Conservation (phyloP, 257 asterid genomes). For the Thymus mandschuricus region DNA sequence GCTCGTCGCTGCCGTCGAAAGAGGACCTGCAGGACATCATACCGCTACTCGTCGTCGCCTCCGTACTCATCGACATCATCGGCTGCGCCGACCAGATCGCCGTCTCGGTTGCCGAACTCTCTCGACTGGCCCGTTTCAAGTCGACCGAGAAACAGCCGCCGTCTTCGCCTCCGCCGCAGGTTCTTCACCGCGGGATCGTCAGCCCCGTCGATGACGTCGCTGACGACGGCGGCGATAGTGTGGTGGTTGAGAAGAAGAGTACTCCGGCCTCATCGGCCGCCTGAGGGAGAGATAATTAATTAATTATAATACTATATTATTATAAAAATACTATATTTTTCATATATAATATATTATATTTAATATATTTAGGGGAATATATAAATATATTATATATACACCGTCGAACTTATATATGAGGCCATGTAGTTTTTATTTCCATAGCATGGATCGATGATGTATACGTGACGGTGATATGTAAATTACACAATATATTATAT, state of each 20-base stretch:
- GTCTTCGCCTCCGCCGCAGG: constrained; percentile 8
- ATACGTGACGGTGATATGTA: constrained; percentile 35
- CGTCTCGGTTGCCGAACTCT: constrained; percentile 46
- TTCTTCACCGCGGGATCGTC: constrained; percentile 60
- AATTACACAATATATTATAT: neutral
- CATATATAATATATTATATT: neutral
- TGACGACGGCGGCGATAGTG: constrained; percentile 11
- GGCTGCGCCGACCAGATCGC: constrained; percentile 48
- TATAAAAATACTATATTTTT: too few species aligned
- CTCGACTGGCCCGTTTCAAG: constrained; percentile 51
- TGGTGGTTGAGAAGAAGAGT: constrained; percentile 38
- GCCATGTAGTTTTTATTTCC: neutral
- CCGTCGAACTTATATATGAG: constrained; percentile 39
- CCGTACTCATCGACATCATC: constrained; percentile 54
- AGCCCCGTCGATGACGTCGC: constrained; percentile 40
- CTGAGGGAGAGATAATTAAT: too few species aligned
- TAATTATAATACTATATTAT: too few species aligned
- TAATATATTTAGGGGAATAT: neutral
- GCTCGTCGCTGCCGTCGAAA: constrained; percentile 25
- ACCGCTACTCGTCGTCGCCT: constrained; percentile 51
- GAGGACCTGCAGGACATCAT: constrained; percentile 43
- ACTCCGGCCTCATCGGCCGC: neutral
- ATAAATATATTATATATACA: neutral
- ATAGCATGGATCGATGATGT: constrained; percentile 41
- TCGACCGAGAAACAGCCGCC: constrained; percentile 33